Conservation (phyloP, 306 rosid species). For the Lathyrus sativus region DNA sequence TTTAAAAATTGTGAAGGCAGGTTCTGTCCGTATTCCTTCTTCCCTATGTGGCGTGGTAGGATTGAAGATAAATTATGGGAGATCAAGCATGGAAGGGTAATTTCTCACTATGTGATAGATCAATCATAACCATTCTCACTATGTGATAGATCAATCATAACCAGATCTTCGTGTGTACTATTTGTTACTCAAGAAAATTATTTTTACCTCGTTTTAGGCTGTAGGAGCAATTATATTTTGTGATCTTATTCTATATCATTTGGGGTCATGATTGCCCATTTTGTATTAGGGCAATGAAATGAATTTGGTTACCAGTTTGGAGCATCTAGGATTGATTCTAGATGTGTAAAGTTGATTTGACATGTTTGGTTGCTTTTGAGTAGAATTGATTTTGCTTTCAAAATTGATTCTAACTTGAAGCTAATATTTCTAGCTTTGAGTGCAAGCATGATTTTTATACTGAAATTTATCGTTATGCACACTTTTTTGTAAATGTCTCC, state of each 20-base stretch:
- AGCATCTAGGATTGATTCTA: too few relatives aligned
- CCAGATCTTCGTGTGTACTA: conserved; percentile 1
- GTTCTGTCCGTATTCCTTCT: conserved; percentile 94
- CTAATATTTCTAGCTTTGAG: too few relatives aligned
- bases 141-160: conserved; percentile 14
- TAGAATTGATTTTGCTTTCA: too few relatives aligned
- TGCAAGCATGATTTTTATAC: too few relatives aligned
- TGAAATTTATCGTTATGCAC: too few relatives aligned
- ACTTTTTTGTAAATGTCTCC: too few relatives aligned
- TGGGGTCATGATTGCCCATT: conserved; percentile 31
- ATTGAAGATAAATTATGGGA: conserved; percentile 80
- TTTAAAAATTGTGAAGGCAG: conserved; percentile 56
- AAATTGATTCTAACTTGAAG: too few relatives aligned
- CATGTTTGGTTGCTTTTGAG: too few relatives aligned
- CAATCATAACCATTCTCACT: conserved; percentile 31
- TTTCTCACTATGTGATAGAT: conserved; percentile 39
- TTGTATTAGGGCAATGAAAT: conserved; percentile 18
- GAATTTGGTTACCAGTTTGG: neutral
- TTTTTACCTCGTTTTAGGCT: neutral
- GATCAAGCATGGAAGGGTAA: conserved; percentile 80
- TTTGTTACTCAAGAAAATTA: conserved; percentile 11
- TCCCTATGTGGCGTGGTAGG: conserved; percentile 98
- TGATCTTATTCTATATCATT: conserved; percentile 11
- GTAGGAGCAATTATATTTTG: conserved; percentile 15
- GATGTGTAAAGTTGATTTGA: too few relatives aligned